Conservation (phyloP, 345 rosid species). For the Geranium rotundifolium region DNA sequence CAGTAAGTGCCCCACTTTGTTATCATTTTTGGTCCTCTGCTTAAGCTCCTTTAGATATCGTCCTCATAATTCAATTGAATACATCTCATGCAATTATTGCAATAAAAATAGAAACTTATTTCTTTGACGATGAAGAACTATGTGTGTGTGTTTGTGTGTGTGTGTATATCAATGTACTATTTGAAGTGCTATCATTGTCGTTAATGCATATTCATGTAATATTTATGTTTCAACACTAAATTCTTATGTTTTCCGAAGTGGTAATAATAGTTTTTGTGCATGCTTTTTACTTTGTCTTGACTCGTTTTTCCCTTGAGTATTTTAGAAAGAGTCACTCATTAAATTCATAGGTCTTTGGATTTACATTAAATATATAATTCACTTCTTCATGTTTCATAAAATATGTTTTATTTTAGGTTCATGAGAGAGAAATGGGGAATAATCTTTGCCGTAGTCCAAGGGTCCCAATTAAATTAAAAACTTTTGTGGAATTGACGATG, state of each 20-base stretch:
- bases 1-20: constrained; percentile 28
- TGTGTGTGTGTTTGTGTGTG: too few species aligned
- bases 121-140: too few species aligned
- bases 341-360: background rate
- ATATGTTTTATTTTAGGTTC: constrained; percentile 37
- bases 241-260: background rate
- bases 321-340: background rate
- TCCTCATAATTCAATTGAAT: background rate
- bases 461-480: constrained; percentile 49
- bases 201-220: background rate
- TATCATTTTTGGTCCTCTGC: background rate
- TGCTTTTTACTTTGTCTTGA: background rate
- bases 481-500: constrained; percentile 78
- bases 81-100: background rate
- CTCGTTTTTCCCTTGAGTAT: too few species aligned
- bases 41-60: background rate
- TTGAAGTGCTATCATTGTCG: too few species aligned
- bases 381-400: background rate
- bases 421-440: constrained; percentile 33
- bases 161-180: too few species aligned
- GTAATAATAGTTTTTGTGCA: too few species aligned
- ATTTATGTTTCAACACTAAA: too few species aligned
- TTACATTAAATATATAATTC: background rate
- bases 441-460: constrained; percentile 14
- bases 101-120: too few species aligned